phyloP scores from a whole-genome alignment of 2,329 filamentous ascomycete genomes.

The Didymosphaeria variabile region DNA sequence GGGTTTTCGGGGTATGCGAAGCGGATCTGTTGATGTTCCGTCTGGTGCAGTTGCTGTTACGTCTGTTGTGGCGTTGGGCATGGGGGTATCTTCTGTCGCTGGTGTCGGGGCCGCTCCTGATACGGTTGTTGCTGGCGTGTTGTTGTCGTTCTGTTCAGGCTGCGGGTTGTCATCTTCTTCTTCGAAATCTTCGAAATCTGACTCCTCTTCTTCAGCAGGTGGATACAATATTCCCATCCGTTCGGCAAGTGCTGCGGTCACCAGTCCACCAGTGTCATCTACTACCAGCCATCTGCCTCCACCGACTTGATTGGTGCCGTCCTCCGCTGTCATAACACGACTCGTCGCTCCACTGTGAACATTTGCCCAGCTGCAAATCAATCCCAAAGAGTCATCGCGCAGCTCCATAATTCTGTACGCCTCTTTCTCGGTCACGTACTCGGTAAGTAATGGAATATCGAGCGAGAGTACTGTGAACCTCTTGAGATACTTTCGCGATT shows the following conservation, averaged over 20 bases:
- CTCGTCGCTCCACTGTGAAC: slow-evolving; percentile 74
- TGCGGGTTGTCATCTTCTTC: neutral
- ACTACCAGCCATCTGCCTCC: slow-evolving; percentile 80
- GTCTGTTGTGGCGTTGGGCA: slow-evolving; percentile 27
- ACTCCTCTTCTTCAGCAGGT: slow-evolving; percentile 41
- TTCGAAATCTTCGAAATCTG: slow-evolving; percentile 10
- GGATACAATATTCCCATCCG: slow-evolving; percentile 82
- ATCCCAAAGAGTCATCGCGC: slow-evolving; percentile 80
- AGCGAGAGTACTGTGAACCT: slow-evolving; percentile 86
- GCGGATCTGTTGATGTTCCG: slow-evolving; percentile 26
- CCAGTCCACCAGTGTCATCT: slow-evolving; percentile 84
- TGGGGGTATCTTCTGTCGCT: slow-evolving; percentile 17
- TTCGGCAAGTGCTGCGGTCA: slow-evolving; percentile 86
- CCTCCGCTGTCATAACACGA: slow-evolving; percentile 36
- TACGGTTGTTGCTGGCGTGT: slow-evolving; percentile 13
- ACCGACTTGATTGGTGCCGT: slow-evolving; percentile 47
- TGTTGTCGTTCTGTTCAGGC: slow-evolving; percentile 12
- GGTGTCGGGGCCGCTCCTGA: slow-evolving; percentile 14
- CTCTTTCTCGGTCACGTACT: slow-evolving; percentile 85
- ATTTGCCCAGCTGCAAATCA: slow-evolving; percentile 90
- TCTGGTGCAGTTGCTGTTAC: slow-evolving; percentile 14
- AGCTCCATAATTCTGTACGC: slow-evolving; percentile 83
- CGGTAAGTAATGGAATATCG: slow-evolving; percentile 77
- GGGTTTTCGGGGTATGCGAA: slow-evolving; percentile 35
- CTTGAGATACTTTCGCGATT: slow-evolving; percentile 91